Conservation (phyloP, 306 rosid species). For the Macrotyloma uniflorum region DNA sequence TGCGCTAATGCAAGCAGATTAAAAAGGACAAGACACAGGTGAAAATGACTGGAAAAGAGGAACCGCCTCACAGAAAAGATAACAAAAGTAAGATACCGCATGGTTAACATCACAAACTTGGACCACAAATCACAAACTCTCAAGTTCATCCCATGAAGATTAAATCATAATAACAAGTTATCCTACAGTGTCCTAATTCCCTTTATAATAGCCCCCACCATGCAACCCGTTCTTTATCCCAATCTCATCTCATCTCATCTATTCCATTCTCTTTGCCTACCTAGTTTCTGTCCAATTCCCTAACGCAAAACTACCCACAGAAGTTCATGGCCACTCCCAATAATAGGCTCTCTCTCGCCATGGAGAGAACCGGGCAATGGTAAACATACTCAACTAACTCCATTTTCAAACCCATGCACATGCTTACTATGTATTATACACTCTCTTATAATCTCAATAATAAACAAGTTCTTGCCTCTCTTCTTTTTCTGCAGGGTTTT, state of each 20-base stretch:
- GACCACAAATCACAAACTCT: conserved; percentile 35
- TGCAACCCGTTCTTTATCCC: conserved; percentile 21
- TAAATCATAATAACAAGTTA: conserved; percentile 12
- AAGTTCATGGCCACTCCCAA: conserved; percentile 57
- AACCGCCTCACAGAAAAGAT: neutral
- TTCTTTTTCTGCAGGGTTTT: conserved; percentile 59
- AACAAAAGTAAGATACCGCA: conserved; percentile 15
- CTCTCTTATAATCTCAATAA: neutral
- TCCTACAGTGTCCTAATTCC: conserved; percentile 27
- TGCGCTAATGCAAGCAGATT: conserved; percentile 30
- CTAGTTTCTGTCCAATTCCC: conserved; percentile 22
- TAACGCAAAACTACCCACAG: neutral
- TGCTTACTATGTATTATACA: neutral
- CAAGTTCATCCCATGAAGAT: conserved; percentile 35
- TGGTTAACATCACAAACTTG: conserved; percentile 31
- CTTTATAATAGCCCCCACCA: conserved; percentile 30
- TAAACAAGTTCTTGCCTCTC: neutral
- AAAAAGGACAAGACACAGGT: neutral
- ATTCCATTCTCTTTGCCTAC: conserved; percentile 27
- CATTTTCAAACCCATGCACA: conserved; percentile 24
- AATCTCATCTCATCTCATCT: conserved; percentile 10
- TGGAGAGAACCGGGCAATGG: conserved; percentile 97
- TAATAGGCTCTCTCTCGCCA: conserved; percentile 44
- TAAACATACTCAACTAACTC: neutral
- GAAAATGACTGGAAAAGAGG: conserved; percentile 36